These are phyloP conservation scores for Naegleria lovaniensis DNA, from an alignment of 208 protist genomes.

Conservation along the genomic window DNA sequence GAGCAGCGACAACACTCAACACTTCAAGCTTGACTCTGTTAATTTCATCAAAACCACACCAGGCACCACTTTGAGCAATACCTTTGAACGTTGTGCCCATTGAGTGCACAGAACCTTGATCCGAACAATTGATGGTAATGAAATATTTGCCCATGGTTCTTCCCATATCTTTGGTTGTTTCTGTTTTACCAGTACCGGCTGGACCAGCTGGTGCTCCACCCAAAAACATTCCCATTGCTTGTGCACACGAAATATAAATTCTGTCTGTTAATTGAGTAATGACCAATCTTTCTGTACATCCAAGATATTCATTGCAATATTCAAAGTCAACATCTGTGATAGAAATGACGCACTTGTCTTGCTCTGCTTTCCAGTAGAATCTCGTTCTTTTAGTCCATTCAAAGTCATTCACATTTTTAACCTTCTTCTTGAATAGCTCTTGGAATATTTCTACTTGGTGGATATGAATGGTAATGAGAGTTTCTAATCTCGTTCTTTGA, in stretches of 20 bases:
- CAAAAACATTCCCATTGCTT: slow-evolving; percentile 59
- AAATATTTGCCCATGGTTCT: slow-evolving; percentile 68
- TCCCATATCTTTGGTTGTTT: slow-evolving; percentile 81
- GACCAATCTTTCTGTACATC: slow-evolving; percentile 64
- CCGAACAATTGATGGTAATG: slow-evolving; percentile 80
- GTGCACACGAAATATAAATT: slow-evolving; percentile 46
- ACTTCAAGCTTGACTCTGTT: slow-evolving; percentile 78
- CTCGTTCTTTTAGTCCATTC: slow-evolving; percentile 71
- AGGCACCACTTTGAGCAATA: slow-evolving; percentile 68
- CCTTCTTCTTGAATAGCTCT: slow-evolving; percentile 39
- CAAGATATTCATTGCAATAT: slow-evolving; percentile 74
- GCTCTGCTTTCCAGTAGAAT: slow-evolving; percentile 67
- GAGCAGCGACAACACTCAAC: slow-evolving; percentile 72
- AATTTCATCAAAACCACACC: slow-evolving; percentile 84
- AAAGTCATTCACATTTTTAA: slow-evolving; percentile 50
- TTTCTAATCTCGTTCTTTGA: slow-evolving; percentile 63
- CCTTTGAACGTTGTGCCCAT: slow-evolving; percentile 76
- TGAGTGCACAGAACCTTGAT: slow-evolving; percentile 67
- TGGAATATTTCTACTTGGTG: slow-evolving; percentile 63
- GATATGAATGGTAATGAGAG: slow-evolving; percentile 70
- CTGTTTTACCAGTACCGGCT: slow-evolving; percentile 80
- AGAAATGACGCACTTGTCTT: slow-evolving; percentile 40
- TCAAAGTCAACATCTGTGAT: slow-evolving; percentile 67
- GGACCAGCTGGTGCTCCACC: slow-evolving; percentile 73
- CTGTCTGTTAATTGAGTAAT: slow-evolving; percentile 72